These are phyloP conservation scores for Diaporthe sp. DNA, from an alignment of 2,329 filamentous ascomycete genomes.

Conservation along the genomic window DNA sequence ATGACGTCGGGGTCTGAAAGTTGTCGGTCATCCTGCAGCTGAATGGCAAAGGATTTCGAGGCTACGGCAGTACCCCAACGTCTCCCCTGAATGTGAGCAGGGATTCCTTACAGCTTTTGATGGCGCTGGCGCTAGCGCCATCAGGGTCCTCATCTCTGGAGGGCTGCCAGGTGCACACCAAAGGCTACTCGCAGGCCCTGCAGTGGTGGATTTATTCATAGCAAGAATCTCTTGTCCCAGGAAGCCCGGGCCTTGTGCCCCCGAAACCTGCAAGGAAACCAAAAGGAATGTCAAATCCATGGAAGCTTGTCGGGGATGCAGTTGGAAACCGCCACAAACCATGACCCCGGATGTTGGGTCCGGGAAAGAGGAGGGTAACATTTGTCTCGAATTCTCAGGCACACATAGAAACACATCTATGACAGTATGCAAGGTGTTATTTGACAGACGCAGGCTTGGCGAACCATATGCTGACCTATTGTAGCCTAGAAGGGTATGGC, in stretches of 20 bases:
- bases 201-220: neutral
- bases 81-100: neutral
- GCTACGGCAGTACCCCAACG: neutral
- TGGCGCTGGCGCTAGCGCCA: neutral
- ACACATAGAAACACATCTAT: neutral
- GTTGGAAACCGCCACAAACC: neutral
- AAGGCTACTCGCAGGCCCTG: too few species aligned
- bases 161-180: neutral
- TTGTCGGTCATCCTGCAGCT: neutral
- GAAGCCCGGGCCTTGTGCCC: neutral
- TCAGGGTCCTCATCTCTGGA: neutral
- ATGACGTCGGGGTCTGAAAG: slow-evolving; percentile 17
- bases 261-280: too few species aligned
- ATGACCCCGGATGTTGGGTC: neutral
- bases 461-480: neutral
- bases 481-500: too few species aligned
- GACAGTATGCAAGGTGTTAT: neutral
- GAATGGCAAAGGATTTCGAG: slow-evolving; percentile 15
- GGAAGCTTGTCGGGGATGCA: neutral
- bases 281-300: neutral
- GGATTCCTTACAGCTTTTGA: neutral
- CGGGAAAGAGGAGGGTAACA: neutral
- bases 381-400: neutral
- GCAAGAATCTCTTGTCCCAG: neutral
- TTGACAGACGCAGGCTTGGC: neutral